Evolutionary conservation across 2,329 filamentous ascomycete genomes (phyloP).

Genomic region (Raffaelea deltoideospora): DNA sequence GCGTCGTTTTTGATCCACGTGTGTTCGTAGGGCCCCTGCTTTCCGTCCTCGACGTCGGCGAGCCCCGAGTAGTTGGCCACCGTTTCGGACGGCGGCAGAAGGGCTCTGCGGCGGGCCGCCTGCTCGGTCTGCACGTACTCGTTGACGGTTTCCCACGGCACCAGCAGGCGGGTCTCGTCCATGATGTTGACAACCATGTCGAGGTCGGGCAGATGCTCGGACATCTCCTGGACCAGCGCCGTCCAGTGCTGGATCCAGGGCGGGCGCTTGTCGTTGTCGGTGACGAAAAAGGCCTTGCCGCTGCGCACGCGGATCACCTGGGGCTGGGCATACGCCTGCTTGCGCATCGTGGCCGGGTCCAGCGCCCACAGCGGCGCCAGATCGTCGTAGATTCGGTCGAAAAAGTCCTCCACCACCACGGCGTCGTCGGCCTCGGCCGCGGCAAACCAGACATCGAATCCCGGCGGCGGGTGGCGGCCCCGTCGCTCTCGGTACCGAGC

Average conservation of each 20-base stretch:
- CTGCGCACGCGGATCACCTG: constrained; percentile 31
- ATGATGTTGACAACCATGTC: constrained; percentile 51
- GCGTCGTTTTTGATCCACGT: constrained; percentile 29
- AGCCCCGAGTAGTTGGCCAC: constrained; percentile 28
- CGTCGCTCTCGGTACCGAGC: constrained; percentile 27
- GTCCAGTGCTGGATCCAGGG: constrained; percentile 32
- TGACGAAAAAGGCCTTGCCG: constrained; percentile 22
- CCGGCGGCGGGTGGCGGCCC: constrained; percentile 30
- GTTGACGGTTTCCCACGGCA: constrained; percentile 40
- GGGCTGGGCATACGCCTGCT: constrained; percentile 24
- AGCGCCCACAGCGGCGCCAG: constrained; percentile 38
- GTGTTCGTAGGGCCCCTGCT: constrained; percentile 22
- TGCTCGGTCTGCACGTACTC: constrained; percentile 32
- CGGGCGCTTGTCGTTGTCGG: constrained; percentile 22
- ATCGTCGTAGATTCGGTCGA: constrained; percentile 38
- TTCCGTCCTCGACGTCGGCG: constrained; percentile 17
- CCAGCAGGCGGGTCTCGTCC: constrained; percentile 46
- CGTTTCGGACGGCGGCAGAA: constrained; percentile 26
- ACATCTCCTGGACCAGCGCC: constrained; percentile 32
- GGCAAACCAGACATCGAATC: constrained; percentile 29
- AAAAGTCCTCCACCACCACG: constrained; percentile 30
- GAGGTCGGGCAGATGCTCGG: constrained; percentile 42
- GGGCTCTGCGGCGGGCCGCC: constrained; percentile 22
- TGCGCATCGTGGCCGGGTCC: constrained; percentile 17
- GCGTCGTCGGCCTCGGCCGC: constrained; percentile 24